These are phyloP conservation scores for Tricholoma flavovirens DNA, from an alignment of 768 basidiomycete species.

Conservation along the genomic window DNA sequence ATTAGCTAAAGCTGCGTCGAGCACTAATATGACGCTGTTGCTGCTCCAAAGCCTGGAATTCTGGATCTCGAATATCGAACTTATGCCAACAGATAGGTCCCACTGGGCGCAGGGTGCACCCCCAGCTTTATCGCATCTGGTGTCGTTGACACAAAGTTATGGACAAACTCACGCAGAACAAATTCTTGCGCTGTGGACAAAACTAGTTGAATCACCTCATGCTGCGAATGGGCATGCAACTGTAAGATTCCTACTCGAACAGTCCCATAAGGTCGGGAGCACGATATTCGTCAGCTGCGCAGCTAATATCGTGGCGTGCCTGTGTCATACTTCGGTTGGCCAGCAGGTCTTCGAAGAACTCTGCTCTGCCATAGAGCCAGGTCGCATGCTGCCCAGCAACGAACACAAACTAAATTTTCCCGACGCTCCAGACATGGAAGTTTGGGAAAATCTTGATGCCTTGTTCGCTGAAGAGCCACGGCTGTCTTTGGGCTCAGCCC, in stretches of 20 bases:
- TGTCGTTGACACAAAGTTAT: conserved; percentile 77
- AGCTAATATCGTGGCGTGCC: conserved; percentile 74
- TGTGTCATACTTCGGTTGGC: conserved; percentile 73
- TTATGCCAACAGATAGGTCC: conserved; percentile 56
- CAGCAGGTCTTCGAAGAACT: conserved; percentile 74
- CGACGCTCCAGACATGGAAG: conserved; percentile 59
- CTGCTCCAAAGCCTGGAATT: conserved; percentile 76
- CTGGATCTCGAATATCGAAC: conserved; percentile 76
- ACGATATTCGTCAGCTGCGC: conserved; percentile 73
- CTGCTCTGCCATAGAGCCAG: conserved; percentile 80
- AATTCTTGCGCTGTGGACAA: conserved; percentile 72
- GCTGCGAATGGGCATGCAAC: conserved; percentile 74
- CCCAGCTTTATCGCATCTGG: conserved; percentile 69
- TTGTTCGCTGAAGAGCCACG: conserved; percentile 70
- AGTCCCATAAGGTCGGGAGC: conserved; percentile 80
- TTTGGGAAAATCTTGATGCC: conserved; percentile 77
- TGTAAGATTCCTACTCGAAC: conserved; percentile 79
- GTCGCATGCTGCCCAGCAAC: conserved; percentile 73
- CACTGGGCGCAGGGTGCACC: conserved; percentile 54
- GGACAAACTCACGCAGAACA: conserved; percentile 73
- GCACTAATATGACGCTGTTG: conserved; percentile 43
- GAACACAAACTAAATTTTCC: conserved; percentile 66
- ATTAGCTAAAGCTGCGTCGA: conserved; percentile 44
- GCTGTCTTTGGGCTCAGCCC: conserved; percentile 70
- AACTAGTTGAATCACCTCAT: conserved; percentile 66